Base-by-base conservation (phyloP, 1,284 basidiomycete genomes). In the Boletellus sp. region DNA sequence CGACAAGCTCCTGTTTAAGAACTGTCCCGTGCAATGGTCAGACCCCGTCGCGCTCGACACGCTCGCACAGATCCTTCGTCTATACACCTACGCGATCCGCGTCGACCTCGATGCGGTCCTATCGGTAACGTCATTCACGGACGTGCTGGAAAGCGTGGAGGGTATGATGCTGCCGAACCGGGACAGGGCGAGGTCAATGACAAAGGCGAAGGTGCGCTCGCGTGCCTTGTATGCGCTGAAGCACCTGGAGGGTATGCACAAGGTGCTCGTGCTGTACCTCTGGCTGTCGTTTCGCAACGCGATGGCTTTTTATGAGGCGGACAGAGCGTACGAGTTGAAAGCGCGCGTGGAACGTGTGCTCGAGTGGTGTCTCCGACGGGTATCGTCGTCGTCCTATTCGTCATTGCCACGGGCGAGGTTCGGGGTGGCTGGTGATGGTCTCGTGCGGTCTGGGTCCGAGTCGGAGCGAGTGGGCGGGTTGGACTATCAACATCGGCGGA, bases 281-380 rank as follows among this genome's bases (percentile, higher is more conserved):
- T 99, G 96, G 96, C 77, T 97, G 52, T 78, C 79, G 21, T 87
- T 84, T 69, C 83, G 95, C n/a, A 79, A 85, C 45, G 80, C 84
- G 1, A 75, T 93, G 43, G 78, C 83, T 12, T 98, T 91, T 67
- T 74, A 80, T 16, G 79, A 89, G 33, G 72, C 78, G 30, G 67
- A 73, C 11, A 70, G 76, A 38, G 86, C 83, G 1, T 63, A 71
- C 5, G 68, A 66, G 40, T 62, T 89, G 49, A 93, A 93, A 68
- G 65, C 65, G n/a, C 72, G 85, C 32, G 74, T 84, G 5, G 91
- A 97, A 70, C 65, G 66, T 26, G 85, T 78, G 12, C 79, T 96
- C 62, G 84, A 92, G 50, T 84, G 80, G 77, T 75, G 71, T 55
- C 68, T 90, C 58, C 66, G 77, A 55, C 68, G 68, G 36, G 52